Evolutionary conservation across 1,284 basidiomycete genomes (phyloP), one percentile per base, ranked within the genome.

Genomic region (Tylopilus sp.): DNA sequence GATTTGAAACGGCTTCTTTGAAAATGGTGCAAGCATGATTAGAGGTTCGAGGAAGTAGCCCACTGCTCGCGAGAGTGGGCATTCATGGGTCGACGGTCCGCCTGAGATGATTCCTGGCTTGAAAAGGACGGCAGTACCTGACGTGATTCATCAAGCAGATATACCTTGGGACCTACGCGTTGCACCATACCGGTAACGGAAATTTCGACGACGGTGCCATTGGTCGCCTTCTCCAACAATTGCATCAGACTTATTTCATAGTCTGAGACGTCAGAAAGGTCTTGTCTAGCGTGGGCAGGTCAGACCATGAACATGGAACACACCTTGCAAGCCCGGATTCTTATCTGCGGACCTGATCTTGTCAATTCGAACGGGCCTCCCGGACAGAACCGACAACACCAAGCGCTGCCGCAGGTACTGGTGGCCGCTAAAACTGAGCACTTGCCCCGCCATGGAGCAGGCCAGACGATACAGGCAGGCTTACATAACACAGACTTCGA

Each of bases 1-100:
- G 21, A 97, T 68, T 40, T 85, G 77, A 41, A 99, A 65, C 3
- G 93, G 85, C 58, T 83, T 88, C 74, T 99, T 99, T 30, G 92
- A 81, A 66, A 99, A 99, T 0, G 94, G 93, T 1, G 91, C 94
- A 2, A 99, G 75, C 71, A 92, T 88, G 10, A 96, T 75, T 4
- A 98, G 67, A 28, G 93, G 88, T 64, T 99, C 95, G 28, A 99
- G 74, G 67, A 91, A 99, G 72, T 98, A 99, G 9, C 96, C 95
- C 35, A 99, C 77, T 17, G 90, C 87, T 28, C 93, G 79, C 10
- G 90, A 88, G 9, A 86, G 70, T 18, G 93, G 89, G 62, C 94
- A 97, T 26, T 94, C 90, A 65, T 99, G 95, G 4, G 77, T 78
- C 51, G 93, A 71, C 10, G 72, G 69, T 2, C 96, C 96, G 12